These are phyloP conservation scores for Penicillium janthinellum DNA, from an alignment of 2,329 filamentous ascomycete genomes.

Conservation along the genomic window DNA sequence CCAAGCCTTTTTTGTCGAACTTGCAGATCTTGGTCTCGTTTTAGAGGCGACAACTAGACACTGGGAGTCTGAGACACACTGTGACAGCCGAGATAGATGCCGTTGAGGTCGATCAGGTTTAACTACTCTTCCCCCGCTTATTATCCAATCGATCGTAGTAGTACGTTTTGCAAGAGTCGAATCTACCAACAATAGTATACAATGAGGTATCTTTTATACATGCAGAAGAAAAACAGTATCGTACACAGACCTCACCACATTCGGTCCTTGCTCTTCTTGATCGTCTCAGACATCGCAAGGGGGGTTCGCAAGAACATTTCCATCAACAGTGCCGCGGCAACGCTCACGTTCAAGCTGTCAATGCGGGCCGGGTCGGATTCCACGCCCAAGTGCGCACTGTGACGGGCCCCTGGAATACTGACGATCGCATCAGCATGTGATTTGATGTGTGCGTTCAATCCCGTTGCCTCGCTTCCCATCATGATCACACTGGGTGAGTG, in stretches of 20 bases:
- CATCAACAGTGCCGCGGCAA: constrained; percentile 74
- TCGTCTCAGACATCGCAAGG: constrained; percentile 28
- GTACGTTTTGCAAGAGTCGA: neutral
- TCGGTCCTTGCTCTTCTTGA: constrained; percentile 21
- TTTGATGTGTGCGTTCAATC: constrained; percentile 66
- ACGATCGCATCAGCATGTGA: constrained; percentile 65
- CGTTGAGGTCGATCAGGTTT: no score
- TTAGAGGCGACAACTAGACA: neutral
- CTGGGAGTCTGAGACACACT: no score
- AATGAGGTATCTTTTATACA: constrained; percentile 14
- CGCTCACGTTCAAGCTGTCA: constrained; percentile 92
- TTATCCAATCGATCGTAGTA: neutral
- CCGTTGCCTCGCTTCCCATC: constrained; percentile 79
- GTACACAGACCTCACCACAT: constrained; percentile 22
- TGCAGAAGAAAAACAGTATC: constrained; percentile 5
- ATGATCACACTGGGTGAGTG: constrained; percentile 74
- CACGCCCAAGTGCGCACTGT: constrained; percentile 42
- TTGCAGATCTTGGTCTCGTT: neutral
- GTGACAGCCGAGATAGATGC: neutral
- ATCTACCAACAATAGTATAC: constrained; percentile 12
- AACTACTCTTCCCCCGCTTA: neutral
- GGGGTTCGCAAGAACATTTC: constrained; percentile 43
- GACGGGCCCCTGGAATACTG: constrained; percentile 61
- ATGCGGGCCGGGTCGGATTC: constrained; percentile 56
- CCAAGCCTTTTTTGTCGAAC: neutral